Base-by-base conservation (phyloP, 2,329 filamentous ascomycete species). In the Xylariaceae sp. region DNA sequence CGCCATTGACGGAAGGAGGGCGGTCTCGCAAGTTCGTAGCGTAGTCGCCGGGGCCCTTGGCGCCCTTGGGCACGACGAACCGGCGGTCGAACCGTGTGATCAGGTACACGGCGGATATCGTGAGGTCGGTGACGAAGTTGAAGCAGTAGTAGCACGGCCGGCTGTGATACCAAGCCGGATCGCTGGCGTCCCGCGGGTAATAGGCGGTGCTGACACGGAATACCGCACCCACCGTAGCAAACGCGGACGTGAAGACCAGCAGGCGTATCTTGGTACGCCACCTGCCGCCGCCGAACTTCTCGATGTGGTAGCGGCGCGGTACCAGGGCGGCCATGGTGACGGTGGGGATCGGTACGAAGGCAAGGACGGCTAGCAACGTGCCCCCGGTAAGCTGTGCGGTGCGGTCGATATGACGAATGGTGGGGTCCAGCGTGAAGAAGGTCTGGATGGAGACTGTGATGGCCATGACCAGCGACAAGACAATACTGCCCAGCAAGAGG, bases 61-160 rank as follows among this genome's bases (percentile, higher is more conserved):
- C 78, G 31, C 83, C 82, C 56, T 92, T 67, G 1, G 85, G 85
- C 16, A 92, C 66, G 55, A 83, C 73, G 65, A 90, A 94, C 29
- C 85, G 75, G 45, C 72, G 70, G 59, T 94, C 88, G 45, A 92
- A 79, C 21, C 88, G 74, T 14, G 73, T 61, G 12, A 83, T 54
- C 0, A 81, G 71, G 61, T 85, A 90, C 7, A 81, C 64, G 37
- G 71, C 73, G 4, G 90, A 71, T 26, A 88, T 78, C 16, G 83
- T 56, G 28, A 89, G 65, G 62, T 94, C 88, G 26, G 89, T 69
- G 12, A 66, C 67, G 56, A 85, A 94, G 64, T 86, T 85, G 67
- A 92, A 85, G 55, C 79, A 64, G 65, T 92, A 94, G 67, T 88
- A 94, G 52, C 75, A 78, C 2, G 79, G 74, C 58, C 82, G 85